These are phyloP conservation scores for Artemisia argyi DNA, from an alignment of 129 eudicot genomes.

Conservation along the genomic window DNA sequence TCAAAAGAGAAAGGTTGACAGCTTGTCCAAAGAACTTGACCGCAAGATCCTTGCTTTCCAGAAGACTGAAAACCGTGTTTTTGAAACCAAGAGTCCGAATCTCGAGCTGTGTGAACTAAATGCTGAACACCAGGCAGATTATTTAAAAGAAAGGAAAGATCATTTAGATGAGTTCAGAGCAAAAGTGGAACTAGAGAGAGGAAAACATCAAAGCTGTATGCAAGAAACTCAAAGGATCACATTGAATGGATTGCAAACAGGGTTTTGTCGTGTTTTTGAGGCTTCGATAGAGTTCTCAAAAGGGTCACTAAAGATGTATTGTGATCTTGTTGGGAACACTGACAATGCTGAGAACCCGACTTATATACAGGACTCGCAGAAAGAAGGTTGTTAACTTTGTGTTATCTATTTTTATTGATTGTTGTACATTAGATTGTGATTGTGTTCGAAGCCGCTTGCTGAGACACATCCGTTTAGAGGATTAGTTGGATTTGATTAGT, in stretches of 20 bases:
- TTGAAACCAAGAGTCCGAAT: constrained; percentile 52
- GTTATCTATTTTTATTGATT: constrained; percentile 25
- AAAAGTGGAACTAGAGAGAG: constrained; percentile 78
- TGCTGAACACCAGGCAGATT: constrained; percentile 44
- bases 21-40: constrained; percentile 76
- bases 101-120: constrained; percentile 42
- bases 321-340: constrained; percentile 46
- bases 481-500: constrained; percentile 33
- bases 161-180: constrained; percentile 55
- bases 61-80: constrained; percentile 57
- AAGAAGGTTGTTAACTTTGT: constrained; percentile 1
- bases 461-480: constrained; percentile 46
- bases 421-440: constrained; percentile 55
- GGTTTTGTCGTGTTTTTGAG: constrained; percentile 76
- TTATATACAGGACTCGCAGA: constrained; percentile 41
- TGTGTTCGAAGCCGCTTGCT: constrained; percentile 76
- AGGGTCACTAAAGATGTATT: constrained; percentile 67
- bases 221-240: constrained; percentile 88
- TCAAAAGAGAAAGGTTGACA: constrained; percentile 80
- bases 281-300: constrained; percentile 68
- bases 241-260: constrained; percentile 80
- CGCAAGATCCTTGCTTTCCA: constrained; percentile 69
- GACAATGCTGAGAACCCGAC: constrained; percentile 42
- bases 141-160: constrained; percentile 63
- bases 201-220: constrained; percentile 74